Evolutionary conservation across 805 yeast species (phyloP).

Genomic region (Yamadazyma sp.): DNA sequence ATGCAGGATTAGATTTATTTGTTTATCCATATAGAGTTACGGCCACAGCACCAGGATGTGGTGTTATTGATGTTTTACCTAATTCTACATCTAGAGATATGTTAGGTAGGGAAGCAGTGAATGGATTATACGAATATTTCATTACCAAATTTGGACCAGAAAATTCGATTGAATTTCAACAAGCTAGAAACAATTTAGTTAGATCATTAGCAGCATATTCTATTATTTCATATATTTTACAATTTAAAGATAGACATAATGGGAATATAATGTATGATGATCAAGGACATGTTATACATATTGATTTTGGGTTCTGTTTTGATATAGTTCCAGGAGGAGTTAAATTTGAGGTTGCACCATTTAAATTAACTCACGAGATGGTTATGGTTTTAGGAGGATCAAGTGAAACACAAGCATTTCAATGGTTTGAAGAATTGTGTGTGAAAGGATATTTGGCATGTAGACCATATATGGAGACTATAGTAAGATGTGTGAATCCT

Average conservation of each 20-base stretch:
- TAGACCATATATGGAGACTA: constrained; percentile 82
- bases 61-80: constrained; percentile 96
- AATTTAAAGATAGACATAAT: constrained; percentile 96
- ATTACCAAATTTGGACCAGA: constrained; percentile 94
- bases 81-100: constrained; percentile 94
- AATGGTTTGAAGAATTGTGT: constrained; percentile 93
- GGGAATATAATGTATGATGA: constrained; percentile 97
- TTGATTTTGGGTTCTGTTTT: constrained; percentile 97
- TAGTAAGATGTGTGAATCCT: constrained; percentile 80
- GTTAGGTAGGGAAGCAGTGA: constrained; percentile 98
- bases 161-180: constrained; percentile 81
- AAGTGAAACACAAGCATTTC: constrained; percentile 76
- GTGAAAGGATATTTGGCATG: constrained; percentile 88
- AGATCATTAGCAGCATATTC: constrained; percentile 95
- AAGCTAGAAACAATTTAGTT: constrained; percentile 88
- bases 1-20: constrained; percentile 82
- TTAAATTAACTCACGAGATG: constrained; percentile 95
- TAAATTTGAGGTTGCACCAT: constrained; percentile 96
- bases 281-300: constrained; percentile 91
- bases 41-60: constrained; percentile 99
- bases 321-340: constrained; percentile 99
- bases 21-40: constrained; percentile 94
- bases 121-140: constrained; percentile 91
- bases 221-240: constrained; percentile 83
- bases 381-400: constrained; percentile 94